A percentile compares a stretch with the other conserved stretches of the same genome.
Evolutionary conservation across 2,329 filamentous ascomycete species (phyloP).

Genomic region (Fusarium sp.): DNA sequence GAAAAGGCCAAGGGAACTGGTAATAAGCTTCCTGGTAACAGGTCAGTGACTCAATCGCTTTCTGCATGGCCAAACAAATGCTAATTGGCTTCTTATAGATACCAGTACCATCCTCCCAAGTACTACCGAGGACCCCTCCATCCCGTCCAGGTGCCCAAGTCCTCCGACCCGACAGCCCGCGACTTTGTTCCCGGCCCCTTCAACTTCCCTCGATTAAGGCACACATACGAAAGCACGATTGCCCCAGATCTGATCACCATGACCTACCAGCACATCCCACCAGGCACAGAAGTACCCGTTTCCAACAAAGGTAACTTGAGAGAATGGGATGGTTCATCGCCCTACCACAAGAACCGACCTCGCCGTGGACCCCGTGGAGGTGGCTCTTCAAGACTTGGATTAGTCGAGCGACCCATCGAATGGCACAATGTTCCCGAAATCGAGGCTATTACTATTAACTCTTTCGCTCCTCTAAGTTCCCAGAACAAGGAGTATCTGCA

Average conservation of each 20-base stretch:
- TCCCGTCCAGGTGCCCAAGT: slow-evolving; percentile 88
- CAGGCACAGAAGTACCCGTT: slow-evolving; percentile 71
- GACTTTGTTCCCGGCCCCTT: slow-evolving; percentile 93
- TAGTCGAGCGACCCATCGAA: slow-evolving; percentile 78
- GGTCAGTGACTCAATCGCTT: slow-evolving; percentile 52
- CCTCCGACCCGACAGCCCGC: slow-evolving; percentile 88
- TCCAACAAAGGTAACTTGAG: slow-evolving; percentile 74
- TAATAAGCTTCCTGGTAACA: slow-evolving; percentile 59
- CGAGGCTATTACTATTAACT: slow-evolving; percentile 83
- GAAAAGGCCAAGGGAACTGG: slow-evolving; percentile 53
- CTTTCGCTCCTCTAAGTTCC: slow-evolving; percentile 75
- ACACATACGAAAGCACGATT: slow-evolving; percentile 90
- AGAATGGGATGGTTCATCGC: slow-evolving; percentile 88
- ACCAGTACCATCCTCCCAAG: slow-evolving; percentile 93
- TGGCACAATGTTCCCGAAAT: slow-evolving; percentile 90
- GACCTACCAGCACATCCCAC: slow-evolving; percentile 86
- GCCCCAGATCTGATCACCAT: slow-evolving; percentile 90
- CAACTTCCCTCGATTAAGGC: slow-evolving; percentile 84
- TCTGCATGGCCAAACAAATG: background rate
- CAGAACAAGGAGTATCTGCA: slow-evolving; percentile 81
- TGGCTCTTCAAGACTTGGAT: slow-evolving; percentile 70
- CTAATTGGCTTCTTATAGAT: slow-evolving; percentile 67
- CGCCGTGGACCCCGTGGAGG: slow-evolving; percentile 86
- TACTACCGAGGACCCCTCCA: slow-evolving; percentile 95
- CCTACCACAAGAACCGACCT: slow-evolving; percentile 93